These are phyloP conservation scores for Mangifera indica DNA, from an alignment of 345 rosid species.

Conservation along the genomic window DNA sequence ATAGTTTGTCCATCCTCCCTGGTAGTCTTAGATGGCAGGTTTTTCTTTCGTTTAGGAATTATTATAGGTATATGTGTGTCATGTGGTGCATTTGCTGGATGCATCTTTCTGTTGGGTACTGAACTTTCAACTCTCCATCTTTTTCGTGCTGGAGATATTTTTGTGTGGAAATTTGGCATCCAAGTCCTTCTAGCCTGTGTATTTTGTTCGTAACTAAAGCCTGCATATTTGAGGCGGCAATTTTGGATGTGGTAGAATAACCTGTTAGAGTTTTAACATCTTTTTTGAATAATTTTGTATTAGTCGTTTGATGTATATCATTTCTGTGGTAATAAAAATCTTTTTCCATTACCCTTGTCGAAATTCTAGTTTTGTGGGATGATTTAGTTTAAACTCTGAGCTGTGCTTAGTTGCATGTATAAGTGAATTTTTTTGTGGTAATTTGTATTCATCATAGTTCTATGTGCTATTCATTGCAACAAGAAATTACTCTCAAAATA, in stretches of 20 bases:
- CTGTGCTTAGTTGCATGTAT: too few species aligned
- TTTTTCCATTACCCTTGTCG: too few species aligned
- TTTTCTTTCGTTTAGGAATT: not conserved
- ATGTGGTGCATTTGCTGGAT: conserved; percentile 26
- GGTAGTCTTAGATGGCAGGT: not conserved
- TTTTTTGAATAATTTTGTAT: conserved; percentile 5
- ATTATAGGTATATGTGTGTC: conserved; percentile 17
- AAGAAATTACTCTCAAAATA: too few species aligned
- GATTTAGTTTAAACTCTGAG: too few species aligned
- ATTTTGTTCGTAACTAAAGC: conserved; percentile 31
- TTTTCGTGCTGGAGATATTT: not conserved
- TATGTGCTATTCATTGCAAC: too few species aligned
- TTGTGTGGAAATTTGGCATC: conserved; percentile 26
- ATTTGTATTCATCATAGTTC: too few species aligned
- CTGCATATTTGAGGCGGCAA: conserved; percentile 29
- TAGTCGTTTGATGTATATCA: conserved; percentile 20
- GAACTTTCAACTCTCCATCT: conserved; percentile 18
- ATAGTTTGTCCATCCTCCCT: not conserved
- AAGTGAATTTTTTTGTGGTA: too few species aligned
- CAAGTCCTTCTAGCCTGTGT: conserved; percentile 22
- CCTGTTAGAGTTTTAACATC: conserved; percentile 29
- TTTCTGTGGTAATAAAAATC: conserved; percentile 22
- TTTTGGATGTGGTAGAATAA: conserved; percentile 47
- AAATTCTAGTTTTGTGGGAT: not conserved
- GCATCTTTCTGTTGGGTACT: conserved; percentile 26